Percentiles rank a stretch among this genome's conserved stretches.
Conservation (phyloP, 768 basidiomycete genomes). For the Postia placenta region DNA sequence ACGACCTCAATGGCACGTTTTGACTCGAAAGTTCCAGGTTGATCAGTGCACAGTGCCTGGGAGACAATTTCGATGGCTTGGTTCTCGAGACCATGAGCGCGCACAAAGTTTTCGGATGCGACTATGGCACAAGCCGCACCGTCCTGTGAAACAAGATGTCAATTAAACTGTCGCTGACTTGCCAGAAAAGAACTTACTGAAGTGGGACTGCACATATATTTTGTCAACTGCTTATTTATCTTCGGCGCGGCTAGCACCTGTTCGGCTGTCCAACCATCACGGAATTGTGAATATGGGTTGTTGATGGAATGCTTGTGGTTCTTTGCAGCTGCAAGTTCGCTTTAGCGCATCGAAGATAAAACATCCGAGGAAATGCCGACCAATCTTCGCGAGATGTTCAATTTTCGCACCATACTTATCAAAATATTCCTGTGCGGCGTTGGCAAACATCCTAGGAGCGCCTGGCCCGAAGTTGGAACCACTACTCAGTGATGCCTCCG, state of each 20-base stretch:
- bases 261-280: slow-evolving; percentile 69
- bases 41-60: slow-evolving; percentile 61
- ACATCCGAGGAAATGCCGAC: slow-evolving; percentile 29
- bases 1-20: slow-evolving; percentile 73
- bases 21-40: slow-evolving; percentile 56
- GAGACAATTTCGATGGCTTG: slow-evolving; percentile 83
- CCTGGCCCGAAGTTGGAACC: slow-evolving; percentile 65
- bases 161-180: background rate
- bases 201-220: slow-evolving; percentile 86
- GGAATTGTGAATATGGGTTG: slow-evolving; percentile 86
- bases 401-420: slow-evolving; percentile 63
- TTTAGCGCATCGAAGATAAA: background rate
- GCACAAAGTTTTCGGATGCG: slow-evolving; percentile 76
- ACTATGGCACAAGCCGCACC: slow-evolving; percentile 74
- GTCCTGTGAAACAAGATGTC: slow-evolving; percentile 36
- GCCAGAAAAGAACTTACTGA: no score
- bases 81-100: slow-evolving; percentile 65
- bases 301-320: slow-evolving; percentile 78
- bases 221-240: slow-evolving; percentile 69
- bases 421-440: slow-evolving; percentile 72
- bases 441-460: slow-evolving; percentile 70
- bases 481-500: slow-evolving; percentile 37
- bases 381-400: slow-evolving; percentile 71
- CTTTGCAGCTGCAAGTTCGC: slow-evolving; percentile 53
- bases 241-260: slow-evolving; percentile 61